A percentile compares a stretch with the other conserved stretches of the same genome.
phyloP scores from a whole-genome alignment of 257 asterid species.

The Catharanthus roseus region DNA sequence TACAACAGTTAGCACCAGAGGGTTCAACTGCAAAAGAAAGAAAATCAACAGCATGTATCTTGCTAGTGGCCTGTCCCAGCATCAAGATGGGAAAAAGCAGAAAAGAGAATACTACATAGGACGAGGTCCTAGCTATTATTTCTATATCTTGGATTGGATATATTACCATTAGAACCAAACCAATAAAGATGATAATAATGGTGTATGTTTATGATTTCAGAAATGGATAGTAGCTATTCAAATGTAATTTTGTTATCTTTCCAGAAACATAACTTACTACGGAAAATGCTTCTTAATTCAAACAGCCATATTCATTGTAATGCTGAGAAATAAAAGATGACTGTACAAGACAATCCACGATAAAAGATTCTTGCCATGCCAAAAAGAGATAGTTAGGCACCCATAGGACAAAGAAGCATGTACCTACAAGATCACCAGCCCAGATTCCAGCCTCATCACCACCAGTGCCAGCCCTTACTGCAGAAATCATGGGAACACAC shows the following conservation, averaged over 20 bases:
- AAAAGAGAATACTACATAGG: not conserved
- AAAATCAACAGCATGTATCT: not conserved
- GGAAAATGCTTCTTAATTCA: not conserved
- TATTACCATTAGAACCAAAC: not conserved
- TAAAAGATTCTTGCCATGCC: not conserved
- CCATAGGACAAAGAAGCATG: conserved; percentile 46
- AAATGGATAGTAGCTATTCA: not conserved
- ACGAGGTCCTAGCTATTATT: not conserved
- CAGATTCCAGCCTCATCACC: conserved; percentile 99
- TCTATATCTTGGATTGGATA: not conserved
- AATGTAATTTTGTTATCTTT: not conserved
- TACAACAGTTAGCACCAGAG: not conserved
- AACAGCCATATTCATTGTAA: not conserved
- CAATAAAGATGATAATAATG: not conserved
- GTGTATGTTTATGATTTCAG: too few species aligned
- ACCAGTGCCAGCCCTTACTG: conserved; percentile 99
- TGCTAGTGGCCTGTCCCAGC: not conserved
- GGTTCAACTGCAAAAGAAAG: not conserved
- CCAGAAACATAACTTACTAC: not conserved
- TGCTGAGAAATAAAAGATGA: not conserved
- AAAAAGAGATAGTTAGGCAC: conserved; percentile 5
- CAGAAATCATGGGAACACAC: conserved; percentile 9
- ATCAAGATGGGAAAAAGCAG: not conserved
- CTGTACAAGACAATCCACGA: not conserved
- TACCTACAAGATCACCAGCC: conserved; percentile 99